Conservation (phyloP, 345 rosid species). For the Lepidium didymum region DNA sequence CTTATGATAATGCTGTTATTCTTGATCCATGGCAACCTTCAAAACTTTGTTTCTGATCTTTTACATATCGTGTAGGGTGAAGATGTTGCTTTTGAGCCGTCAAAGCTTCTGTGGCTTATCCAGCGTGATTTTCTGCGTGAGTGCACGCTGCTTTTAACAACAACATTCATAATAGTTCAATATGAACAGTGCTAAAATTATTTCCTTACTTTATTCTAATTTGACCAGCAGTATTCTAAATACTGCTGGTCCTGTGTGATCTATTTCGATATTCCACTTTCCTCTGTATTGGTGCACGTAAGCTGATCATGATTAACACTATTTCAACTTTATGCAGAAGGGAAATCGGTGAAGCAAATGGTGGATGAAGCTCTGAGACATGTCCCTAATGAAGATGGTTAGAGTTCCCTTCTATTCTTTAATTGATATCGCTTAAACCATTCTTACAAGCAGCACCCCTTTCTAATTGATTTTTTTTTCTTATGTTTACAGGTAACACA, state of each 20-base stretch:
- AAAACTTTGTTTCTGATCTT: slow-evolving; percentile 18
- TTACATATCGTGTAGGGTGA: slow-evolving; percentile 59
- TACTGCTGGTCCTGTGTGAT: slow-evolving; percentile 4
- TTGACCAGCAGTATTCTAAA: background rate
- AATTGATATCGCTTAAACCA: background rate
- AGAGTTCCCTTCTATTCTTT: slow-evolving; percentile 26
- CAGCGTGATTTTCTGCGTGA: slow-evolving; percentile 99
- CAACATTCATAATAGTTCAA: background rate
- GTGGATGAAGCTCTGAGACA: slow-evolving; percentile 87
- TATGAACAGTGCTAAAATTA: background rate
- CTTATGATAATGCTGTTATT: slow-evolving; percentile 11
- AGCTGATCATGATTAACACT: slow-evolving; percentile 7
- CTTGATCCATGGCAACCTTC: slow-evolving; percentile 1
- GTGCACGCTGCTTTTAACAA: slow-evolving; percentile 22
- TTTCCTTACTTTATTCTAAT: background rate
- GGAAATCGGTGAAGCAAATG: slow-evolving; percentile 96
- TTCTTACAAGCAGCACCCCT: background rate
- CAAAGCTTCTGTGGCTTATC: slow-evolving; percentile 97
- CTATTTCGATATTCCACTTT: slow-evolving; percentile 3
- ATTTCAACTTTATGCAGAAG: slow-evolving; percentile 51
- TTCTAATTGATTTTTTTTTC: slow-evolving; percentile 21
- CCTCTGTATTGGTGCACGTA: background rate
- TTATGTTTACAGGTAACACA: slow-evolving; percentile 69
- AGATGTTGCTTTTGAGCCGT: slow-evolving; percentile 95
- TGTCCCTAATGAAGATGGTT: slow-evolving; percentile 75